Evolutionary conservation across 164 flowering plant genomes (phyloP), one percentile per base, ranked within the genome.

Genomic region (Hamamelis virginiana): DNA sequence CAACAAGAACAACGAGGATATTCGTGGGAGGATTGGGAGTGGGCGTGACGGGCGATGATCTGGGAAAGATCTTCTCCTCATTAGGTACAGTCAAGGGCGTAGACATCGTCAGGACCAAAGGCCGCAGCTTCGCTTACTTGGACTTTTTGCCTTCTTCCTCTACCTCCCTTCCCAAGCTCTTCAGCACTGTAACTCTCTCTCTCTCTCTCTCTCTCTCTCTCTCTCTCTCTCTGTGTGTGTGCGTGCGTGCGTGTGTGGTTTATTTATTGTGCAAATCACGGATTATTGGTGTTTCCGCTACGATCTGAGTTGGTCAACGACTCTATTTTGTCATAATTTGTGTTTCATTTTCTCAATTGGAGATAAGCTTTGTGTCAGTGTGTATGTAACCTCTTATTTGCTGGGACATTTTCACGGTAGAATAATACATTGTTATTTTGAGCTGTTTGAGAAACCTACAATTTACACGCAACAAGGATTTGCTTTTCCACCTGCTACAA

Each of bases 61-160:
- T 94, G 25, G 72, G 59, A 43, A 83, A 81, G 66, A 83, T 89
- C 0, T 89, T 94, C 75, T 83, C 86, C 0, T 70, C 88, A 0
- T 19, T 91, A 65, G 97, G 98, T 0, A 55, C 8, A 0, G 82
- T 89, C 9, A 69, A 75, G 3, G 71, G 75, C 4, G 76, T 90
- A 0, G 89, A 90, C 1, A 66, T 91, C 33, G 62, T 87, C 13
- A 77, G 90, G 25, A 83, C 86, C 63, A 88, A 88, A 77, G 95
- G 90, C 61, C 87, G 98, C 43, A 83, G 87, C 82, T 90, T 94
- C 56, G 97, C 89, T 61, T 90, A 90, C 81, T 57, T 90, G 66
- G 88, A 89, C 41, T 90, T 90, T 80, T 28, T 72, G 4, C 93
- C 97, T 9, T 80, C 86, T 12, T 84, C 92, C 18, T 50, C 68